A percentile compares a stretch with the other conserved stretches of the same genome.
Conservation (phyloP, 139 green algal species). For the Chlorella sp. region DNA sequence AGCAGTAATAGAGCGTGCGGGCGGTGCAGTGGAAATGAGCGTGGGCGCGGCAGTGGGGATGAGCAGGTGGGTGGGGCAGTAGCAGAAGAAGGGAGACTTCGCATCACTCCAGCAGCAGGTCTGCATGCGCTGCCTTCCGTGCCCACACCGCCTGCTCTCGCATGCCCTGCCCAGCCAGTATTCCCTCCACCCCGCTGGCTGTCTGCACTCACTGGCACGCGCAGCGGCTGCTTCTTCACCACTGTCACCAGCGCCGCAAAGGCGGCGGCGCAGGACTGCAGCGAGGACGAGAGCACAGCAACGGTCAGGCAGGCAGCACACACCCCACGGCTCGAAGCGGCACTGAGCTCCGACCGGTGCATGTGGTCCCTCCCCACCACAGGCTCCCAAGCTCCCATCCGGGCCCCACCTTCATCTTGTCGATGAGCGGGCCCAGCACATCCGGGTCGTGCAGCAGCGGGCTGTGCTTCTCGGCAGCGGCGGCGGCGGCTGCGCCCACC, state of each 20-base stretch:
- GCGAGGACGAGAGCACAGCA: neutral
- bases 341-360: too few relatives aligned
- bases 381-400: neutral
- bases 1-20: neutral
- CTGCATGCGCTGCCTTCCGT: too few relatives aligned
- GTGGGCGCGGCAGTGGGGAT: neutral
- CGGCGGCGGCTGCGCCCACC: neutral
- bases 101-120: too few relatives aligned
- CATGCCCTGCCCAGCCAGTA: too few relatives aligned
- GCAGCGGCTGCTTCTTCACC: neutral
- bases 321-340: too few relatives aligned
- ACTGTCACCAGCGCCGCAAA: neutral
- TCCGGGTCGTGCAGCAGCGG: neutral
- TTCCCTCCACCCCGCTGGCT: too few relatives aligned
- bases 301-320: too few relatives aligned
- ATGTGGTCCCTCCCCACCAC: neutral
- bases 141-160: neutral
- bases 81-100: neutral
- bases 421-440: neutral
- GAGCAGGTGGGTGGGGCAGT: neutral
- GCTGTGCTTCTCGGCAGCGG: too few relatives aligned
- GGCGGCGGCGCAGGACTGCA: neutral
- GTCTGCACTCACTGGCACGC: neutral
- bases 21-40: neutral
- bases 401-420: constrained; percentile 4